phyloP scores from a whole-genome alignment of 2,329 filamentous ascomycete genomes.

The Trichoderma afroharzianum region DNA sequence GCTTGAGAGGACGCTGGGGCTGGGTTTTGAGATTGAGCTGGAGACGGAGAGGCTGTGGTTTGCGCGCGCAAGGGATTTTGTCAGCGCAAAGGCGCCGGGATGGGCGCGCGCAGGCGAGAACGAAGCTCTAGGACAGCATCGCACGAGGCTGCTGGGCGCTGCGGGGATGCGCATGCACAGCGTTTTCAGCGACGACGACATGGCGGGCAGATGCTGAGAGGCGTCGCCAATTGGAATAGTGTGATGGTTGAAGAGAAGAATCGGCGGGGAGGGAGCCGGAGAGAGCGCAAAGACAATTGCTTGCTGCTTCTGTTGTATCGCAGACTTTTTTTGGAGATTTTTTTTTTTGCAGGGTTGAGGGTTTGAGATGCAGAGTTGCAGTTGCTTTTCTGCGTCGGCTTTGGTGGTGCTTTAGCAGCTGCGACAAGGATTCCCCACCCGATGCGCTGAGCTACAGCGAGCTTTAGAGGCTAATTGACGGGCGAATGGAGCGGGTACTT shows the following conservation, averaged over 20 bases:
- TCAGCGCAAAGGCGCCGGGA: slow-evolving; percentile 10
- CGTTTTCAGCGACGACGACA: slow-evolving; percentile 32
- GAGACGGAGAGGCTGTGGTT: slow-evolving; percentile 9
- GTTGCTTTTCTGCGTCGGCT: not conserved
- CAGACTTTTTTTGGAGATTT: not conserved
- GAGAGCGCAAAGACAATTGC: not conserved
- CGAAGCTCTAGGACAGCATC: slow-evolving; percentile 29
- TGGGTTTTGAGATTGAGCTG: not conserved
- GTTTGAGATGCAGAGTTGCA: not conserved
- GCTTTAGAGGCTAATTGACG: not conserved
- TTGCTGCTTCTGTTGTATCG: not conserved
- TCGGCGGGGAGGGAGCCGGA: not conserved
- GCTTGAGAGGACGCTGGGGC: not conserved
- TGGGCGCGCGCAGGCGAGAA: slow-evolving; percentile 26
- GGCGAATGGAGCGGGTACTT: not conserved
- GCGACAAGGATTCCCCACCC: not conserved
- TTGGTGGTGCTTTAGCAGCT: not conserved
- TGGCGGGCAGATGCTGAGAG: slow-evolving; percentile 12
- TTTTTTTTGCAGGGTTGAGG: not conserved
- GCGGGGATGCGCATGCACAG: slow-evolving; percentile 32
- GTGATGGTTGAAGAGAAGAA: not conserved
- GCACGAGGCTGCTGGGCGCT: slow-evolving; percentile 23
- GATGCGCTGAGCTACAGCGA: not conserved
- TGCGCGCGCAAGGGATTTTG: not conserved
- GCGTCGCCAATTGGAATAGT: not conserved